Conservation (phyloP, 345 rosid species). For the Syzygium grande region DNA sequence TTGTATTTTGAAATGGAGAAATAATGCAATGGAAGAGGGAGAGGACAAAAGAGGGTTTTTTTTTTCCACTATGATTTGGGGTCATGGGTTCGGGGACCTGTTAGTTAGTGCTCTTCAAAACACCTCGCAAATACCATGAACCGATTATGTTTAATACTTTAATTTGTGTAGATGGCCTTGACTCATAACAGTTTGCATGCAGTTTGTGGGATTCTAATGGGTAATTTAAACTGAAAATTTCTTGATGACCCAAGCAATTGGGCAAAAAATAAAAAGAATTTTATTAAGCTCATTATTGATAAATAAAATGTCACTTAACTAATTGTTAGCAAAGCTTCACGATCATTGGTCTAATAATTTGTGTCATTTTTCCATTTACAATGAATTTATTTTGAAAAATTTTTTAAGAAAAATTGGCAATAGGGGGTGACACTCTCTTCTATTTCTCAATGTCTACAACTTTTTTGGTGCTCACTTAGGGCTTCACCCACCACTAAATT, state of each 20-base stretch:
- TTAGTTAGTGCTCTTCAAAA: background rate
- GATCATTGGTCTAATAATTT: background rate
- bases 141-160: background rate
- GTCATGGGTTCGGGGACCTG: background rate
- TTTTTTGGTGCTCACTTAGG: background rate
- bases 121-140: background rate
- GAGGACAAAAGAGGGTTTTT: fast-evolving
- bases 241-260: background rate
- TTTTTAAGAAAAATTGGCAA: background rate
- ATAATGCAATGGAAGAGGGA: background rate
- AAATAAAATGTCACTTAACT: background rate
- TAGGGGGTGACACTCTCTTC: background rate
- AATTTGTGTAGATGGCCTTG: background rate
- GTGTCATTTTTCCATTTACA: background rate
- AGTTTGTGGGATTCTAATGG: background rate
- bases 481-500: background rate
- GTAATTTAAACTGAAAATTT: background rate
- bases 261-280: background rate
- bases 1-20: background rate
- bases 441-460: background rate
- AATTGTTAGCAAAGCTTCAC: background rate
- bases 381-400: background rate
- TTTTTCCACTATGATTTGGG: background rate
- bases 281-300: background rate
- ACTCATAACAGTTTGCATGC: background rate